Evolutionary conservation across 345 rosid genomes (phyloP), one percentile per base, ranked within the genome.

Genomic region (Hypericum androsaemum): DNA sequence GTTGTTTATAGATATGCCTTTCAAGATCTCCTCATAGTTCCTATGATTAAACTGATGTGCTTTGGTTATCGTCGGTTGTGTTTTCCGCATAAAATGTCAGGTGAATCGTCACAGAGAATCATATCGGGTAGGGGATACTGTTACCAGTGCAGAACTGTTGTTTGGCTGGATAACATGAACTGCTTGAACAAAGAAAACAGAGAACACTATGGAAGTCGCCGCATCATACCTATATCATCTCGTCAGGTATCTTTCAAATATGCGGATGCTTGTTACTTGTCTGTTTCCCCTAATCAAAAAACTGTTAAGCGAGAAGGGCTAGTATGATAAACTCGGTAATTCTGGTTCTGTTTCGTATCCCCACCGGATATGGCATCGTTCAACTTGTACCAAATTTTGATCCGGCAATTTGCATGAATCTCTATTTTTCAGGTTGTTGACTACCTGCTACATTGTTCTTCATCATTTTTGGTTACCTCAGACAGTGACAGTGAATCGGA

Each of bases 71-170:
- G 32, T 22, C 32, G 1, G 32, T 22, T 22, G 32, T 22, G 32
- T 22, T 22, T 22, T 22, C 4, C 32, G 2, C 32, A 22, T 22
- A 1, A 22, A 22, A 22, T 22, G 1, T 22, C 63, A 68, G 82
- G 72, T 12, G 67, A 56, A 46, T 60, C 60, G 39, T 73, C 75
- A 11, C 75, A 68, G 69, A 66, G 52, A 53, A 53, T 80, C 43
- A 68, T 61, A 56, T 69, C 79, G 44, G 64, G 70, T 44, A 68
- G 95, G 58, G 96, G 92, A 41, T 80, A 73, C 36, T 87, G 95
- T 48, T 28, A 38, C 38, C 58, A 44, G 17, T 90, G 96, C 61
- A 65, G 71, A 41, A 35, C 74, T 10, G 49, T 80, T 39, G 84
- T 83, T 47, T 83, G 90, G 84, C 77, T 76, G 39, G 62, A 64